Base-by-base conservation (phyloP, 768 basidiomycete genomes). In the Leccinum broughii region DNA sequence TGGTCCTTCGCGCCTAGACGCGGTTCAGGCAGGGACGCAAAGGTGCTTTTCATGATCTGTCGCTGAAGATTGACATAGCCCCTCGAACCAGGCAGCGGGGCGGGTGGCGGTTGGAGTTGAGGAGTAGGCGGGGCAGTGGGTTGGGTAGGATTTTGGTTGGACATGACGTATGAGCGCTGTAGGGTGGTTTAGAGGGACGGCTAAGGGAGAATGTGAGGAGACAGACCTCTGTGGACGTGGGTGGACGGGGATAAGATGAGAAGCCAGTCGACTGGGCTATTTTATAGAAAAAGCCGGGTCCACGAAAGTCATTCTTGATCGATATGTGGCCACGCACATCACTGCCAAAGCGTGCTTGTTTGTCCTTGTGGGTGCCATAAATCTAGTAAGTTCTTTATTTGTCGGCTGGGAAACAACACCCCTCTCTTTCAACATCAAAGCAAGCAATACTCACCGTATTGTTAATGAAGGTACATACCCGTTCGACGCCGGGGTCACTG, bases 311-410 rank as follows among this genome's bases (percentile, higher is more conserved):
- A 75, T 75, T 69, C 48, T 56, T 59, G 66, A 76, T 74, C 67
- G 65, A 70, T 73, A 66, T 71, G 64, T 70, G 65, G 61, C 64
- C 22, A 58, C 56, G 53, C 51, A 22, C 51, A 59, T 53, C 64
- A 52, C 59, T 37, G 76, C 73, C 62, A 75, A 69, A 74, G 72
- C 70, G 66, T 70, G 55, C 57, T 78, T 78, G 78, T 80, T 78
- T 78, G 78, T 76, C 75, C 77, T 74, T 78, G 77, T 78, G 77
- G 78, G 77, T 66, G 76, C 75, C 56, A 41, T 41, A 64, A 68
- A 59, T 59, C 59, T 22, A 54, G 13, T 7, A 59, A 57, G 56
- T 61, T 61, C 60, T 69, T 73, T 70, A 63, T 75, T 77, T 66
- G 70, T 70, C 57, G 65, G 65, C 66, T 69, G 66, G 61, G 63